phyloP scores from a whole-genome alignment of 768 basidiomycete species.

The Boletus fagicola region DNA sequence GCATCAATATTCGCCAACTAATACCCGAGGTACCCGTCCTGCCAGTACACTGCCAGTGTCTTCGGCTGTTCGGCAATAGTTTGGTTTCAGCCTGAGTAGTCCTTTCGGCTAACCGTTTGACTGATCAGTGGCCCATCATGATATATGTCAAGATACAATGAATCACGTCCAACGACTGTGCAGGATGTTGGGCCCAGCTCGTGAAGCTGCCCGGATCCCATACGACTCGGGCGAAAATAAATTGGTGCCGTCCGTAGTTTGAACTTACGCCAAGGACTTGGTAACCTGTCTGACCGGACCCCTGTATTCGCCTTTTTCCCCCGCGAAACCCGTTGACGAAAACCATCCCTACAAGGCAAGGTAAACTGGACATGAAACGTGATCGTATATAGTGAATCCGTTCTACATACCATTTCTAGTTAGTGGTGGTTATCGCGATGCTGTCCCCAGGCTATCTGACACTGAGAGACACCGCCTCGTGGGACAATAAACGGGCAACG shows the following conservation, averaged over 20 bases:
- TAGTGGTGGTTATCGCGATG: neutral
- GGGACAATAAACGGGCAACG: neutral
- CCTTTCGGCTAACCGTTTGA: neutral
- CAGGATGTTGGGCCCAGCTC: neutral
- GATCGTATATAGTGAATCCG: neutral
- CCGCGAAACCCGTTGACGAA: neutral
- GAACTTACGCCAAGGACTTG: no score
- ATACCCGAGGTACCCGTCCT: neutral
- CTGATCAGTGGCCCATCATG: neutral
- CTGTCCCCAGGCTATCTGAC: neutral
- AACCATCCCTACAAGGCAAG: neutral
- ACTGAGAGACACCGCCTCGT: neutral
- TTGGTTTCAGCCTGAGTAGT: neutral
- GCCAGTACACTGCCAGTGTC: no score
- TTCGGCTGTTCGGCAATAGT: neutral
- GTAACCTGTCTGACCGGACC: neutral
- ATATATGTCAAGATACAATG: neutral
- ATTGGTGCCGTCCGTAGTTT: neutral
- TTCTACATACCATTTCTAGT: neutral
- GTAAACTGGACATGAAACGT: neutral
- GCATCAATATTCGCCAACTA: neutral
- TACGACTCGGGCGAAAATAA: neutral
- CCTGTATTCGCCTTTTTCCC: neutral
- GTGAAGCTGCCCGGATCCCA: neutral
- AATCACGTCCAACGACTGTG: neutral